These are phyloP conservation scores for Leptodermis oblonga DNA, from an alignment of 257 asterid species.

Conservation along the genomic window DNA sequence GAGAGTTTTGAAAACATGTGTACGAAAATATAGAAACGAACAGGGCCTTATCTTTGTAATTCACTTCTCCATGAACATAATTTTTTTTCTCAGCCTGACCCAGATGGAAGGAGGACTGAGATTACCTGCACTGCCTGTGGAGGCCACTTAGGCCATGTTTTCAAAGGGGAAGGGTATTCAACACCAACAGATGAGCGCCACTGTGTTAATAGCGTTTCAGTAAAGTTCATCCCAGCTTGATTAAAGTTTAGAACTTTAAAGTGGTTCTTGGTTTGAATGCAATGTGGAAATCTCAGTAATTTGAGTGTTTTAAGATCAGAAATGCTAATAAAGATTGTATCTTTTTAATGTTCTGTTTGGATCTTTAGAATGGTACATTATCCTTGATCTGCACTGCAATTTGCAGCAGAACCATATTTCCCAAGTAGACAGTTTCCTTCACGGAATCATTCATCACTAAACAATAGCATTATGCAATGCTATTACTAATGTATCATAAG, in stretches of 20 bases:
- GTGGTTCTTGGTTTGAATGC: neutral
- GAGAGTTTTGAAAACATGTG: neutral
- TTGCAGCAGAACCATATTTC: too few species aligned
- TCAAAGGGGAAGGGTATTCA: constrained; percentile 58
- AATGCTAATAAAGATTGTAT: neutral
- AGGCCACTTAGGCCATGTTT: constrained; percentile 79
- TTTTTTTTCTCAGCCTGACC: constrained; percentile 54
- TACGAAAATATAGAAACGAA: neutral
- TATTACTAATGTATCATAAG: too few species aligned
- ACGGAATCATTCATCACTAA: too few species aligned
- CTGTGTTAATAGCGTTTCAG: constrained; percentile 70
- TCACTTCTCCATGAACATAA: neutral
- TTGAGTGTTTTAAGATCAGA: neutral
- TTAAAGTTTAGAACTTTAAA: too few species aligned
- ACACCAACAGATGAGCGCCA: constrained; percentile 77
- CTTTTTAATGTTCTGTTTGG: neutral
- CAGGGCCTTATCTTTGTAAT: neutral
- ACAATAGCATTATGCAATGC: too few species aligned
- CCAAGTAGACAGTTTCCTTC: too few species aligned
- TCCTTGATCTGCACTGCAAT: neutral
- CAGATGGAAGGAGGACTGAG: constrained; percentile 83
- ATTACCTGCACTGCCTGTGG: constrained; percentile 75
- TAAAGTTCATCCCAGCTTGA: constrained; percentile 45
- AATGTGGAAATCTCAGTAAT: neutral
- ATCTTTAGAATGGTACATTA: neutral